These are phyloP conservation scores for rapeseed (Brassica napus) DNA, from an alignment of 345 rosid genomes.

Conservation along the genomic window Da-Ae NC_063435.1:8555001-8555500, in stretches of 20 bases:
- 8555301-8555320: constrained; percentile 96
- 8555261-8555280: constrained; percentile 93
- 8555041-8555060: constrained; percentile 54
- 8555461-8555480: constrained; percentile 42
- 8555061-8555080: constrained; percentile 64
- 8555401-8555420: constrained; percentile 48
- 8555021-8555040: constrained; percentile 45
- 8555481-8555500: constrained; percentile 50
- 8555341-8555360: constrained; percentile 79
- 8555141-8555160: constrained; percentile 98
- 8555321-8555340: constrained; percentile 80
- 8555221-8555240: constrained; percentile 79
- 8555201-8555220: constrained; percentile 17
- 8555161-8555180: constrained; percentile 41
- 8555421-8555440: constrained; percentile 18
- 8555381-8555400: constrained; percentile 62
- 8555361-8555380: constrained; percentile 69
- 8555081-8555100: constrained; percentile 63
- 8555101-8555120: constrained; percentile 90
- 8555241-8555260: constrained; percentile 73
- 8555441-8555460: constrained; percentile 26
- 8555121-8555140: constrained; percentile 89
- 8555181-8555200: constrained; percentile 7
- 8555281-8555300: constrained; percentile 99
- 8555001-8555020: constrained; percentile 3